Evolutionary conservation across 2,329 filamentous ascomycete species (phyloP), one percentile per base, ranked within the genome.

Genomic region (Aspergillus sp.): DNA sequence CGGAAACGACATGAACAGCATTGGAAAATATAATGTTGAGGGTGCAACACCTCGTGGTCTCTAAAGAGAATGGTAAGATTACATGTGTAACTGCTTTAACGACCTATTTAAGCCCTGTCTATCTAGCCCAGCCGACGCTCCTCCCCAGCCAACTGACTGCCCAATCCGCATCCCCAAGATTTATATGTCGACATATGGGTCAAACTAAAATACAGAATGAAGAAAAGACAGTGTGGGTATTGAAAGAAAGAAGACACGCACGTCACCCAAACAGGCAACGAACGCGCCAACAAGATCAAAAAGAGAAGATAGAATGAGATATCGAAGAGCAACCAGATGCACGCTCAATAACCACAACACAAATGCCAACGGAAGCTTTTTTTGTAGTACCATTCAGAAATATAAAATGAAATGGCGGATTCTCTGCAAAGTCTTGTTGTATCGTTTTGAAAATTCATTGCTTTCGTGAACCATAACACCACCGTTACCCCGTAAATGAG

Each of bases 391-490:
- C 44, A 57, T 37, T 56, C 56, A 54, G 57, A 58, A 61, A 59
- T 33, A 41, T 27, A 14, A 54, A 47, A 33, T 47, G 41, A 33
- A 39, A 56, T 56, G 56, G 58, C 33, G 49, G 57, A 46, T 44
- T 40, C 44, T 53, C 43, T 53, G 55, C 39, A 55, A 58, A 56
- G 53, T 50, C 52, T 59, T 57, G 62, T 60, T 60, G 59, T 58
- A 66, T 58, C 57, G 57, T 66, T 62, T 61, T 54, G 62, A 54
- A 60, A 55, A 70, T 68, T 72, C 70, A 66, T 73, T 64, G 66
- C 69, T 65, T 69, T 73, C 70, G 67, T 74, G 62, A 70, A 70
- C 70, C 68, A 68, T 73, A 68, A 68, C 66, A 70, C 67, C 67
- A 66, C 66, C 66, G 62, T 62, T 58, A 66, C 53, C 63, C 60